Conservation (phyloP, 768 basidiomycete genomes). For the Termitomyces sp. region DNA sequence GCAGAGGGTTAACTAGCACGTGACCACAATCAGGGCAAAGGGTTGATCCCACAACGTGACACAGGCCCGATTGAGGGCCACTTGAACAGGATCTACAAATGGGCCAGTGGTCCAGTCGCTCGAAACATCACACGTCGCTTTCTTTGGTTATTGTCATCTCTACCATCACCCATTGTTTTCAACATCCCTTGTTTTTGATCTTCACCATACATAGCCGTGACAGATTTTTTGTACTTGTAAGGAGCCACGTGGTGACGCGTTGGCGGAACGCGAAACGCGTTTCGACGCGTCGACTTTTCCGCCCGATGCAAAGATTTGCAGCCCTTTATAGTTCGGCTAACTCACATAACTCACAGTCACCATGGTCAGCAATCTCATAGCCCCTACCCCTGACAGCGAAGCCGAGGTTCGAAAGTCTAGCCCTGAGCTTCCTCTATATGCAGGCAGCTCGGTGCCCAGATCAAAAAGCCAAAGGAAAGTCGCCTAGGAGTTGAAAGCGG, state of each 20-base stretch:
- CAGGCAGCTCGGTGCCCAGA: slow-evolving; percentile 22
- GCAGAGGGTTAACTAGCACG: slow-evolving; percentile 59
- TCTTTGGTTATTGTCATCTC: background rate
- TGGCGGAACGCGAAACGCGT: background rate
- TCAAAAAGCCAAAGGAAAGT: slow-evolving; percentile 24
- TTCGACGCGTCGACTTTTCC: slow-evolving; percentile 6
- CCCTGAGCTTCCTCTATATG: slow-evolving; percentile 22
- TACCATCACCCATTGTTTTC: background rate
- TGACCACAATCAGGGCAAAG: slow-evolving; percentile 39
- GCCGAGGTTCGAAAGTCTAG: slow-evolving; percentile 16
- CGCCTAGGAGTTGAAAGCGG: slow-evolving; percentile 31
- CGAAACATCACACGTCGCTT: background rate
- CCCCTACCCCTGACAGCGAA: slow-evolving; percentile 27
- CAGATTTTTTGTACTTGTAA: background rate
- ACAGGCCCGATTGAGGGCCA: slow-evolving; percentile 11
- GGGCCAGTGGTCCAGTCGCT: background rate
- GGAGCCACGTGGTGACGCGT: background rate
- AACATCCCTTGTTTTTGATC: background rate
- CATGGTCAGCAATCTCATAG: slow-evolving; percentile 28
- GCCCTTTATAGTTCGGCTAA: slow-evolving; percentile 21
- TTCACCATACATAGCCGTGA: background rate
- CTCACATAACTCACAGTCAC: slow-evolving; percentile 15
- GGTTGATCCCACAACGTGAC: slow-evolving; percentile 30
- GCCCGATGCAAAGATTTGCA: slow-evolving; percentile 31
- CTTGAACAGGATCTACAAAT: background rate